Base-by-base conservation (phyloP, 495 filamentous ascomycete species). In the Penicillium pulvis region DNA sequence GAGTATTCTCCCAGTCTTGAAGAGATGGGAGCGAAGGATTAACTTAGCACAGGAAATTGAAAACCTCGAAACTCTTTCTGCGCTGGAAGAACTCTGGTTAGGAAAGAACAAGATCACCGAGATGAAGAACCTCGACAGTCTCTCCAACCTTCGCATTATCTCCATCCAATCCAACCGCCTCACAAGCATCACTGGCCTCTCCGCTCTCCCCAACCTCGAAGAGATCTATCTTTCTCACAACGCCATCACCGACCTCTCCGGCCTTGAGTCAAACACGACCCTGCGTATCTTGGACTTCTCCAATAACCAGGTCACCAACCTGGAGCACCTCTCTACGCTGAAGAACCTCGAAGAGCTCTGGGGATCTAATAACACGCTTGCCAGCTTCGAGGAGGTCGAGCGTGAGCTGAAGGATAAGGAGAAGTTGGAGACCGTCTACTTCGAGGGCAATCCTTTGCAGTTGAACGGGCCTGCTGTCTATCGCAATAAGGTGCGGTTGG, bases 181-280 rank as follows among this genome's bases (percentile, higher is more conserved):
- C 60, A 89, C 87, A 53, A 81, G 83, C 58, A 86, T 99, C 52
- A 78, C 84, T 39, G 91, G 91, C 50, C 83, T 99, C 20, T 80
- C 82, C 14, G 72, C 80, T 23, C 87, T 93, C 4, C 78, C 83
- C n/a, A 83, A 87, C 46, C 87, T 99, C 6, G 91, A 97, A 78
- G 94, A 99, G 71, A 81, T 99, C 48, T 96, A 99, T 79, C 89
- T 98, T 68, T 96, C 93, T n/a, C 91, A 99, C 79, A 99, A 99
- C 71, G 85, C 85, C n/a, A 79, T 99, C 43, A 88, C 87, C 30
- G 81, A 84, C 14, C 84, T 98, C 19, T 81, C 82, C 3, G 92
- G 92, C 0, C 78, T 98, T 17, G 87, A 92, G 36, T 65, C 77
- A 39, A 92, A 88, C 74, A 75, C 75, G 8, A 80, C 83, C 9